Evolutionary conservation across 2,329 filamentous ascomycete species (phyloP).

Genomic region (Fusarium duplospermum): DNA sequence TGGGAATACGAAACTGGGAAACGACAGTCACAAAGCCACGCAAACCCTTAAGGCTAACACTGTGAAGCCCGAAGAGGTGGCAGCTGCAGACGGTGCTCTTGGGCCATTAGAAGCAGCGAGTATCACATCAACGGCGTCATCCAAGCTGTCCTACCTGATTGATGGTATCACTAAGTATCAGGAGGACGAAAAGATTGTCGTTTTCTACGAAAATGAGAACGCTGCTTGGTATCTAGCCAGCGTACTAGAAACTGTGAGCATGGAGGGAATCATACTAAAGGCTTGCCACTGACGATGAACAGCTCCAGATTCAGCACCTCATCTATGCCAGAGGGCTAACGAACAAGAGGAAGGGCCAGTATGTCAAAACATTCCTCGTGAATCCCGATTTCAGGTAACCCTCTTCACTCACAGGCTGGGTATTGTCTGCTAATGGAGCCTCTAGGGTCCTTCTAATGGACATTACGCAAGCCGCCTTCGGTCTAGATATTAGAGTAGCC

Average conservation of each 20-base stretch:
- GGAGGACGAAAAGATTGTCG: constrained; percentile 82
- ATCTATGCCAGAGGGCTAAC: constrained; percentile 75
- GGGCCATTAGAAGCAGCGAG: constrained; percentile 68
- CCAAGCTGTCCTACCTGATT: constrained; percentile 88
- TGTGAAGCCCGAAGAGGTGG: constrained; percentile 33
- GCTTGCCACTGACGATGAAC: constrained; percentile 12
- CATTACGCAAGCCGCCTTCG: constrained; percentile 87
- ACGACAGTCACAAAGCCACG: constrained; percentile 49
- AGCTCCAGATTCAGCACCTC: constrained; percentile 70
- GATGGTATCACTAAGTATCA: constrained; percentile 77
- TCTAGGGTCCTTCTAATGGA: constrained; percentile 86
- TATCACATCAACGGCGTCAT: constrained; percentile 83
- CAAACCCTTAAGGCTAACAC: constrained; percentile 47
- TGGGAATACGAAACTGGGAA: constrained; percentile 58
- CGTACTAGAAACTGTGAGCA: constrained; percentile 76
- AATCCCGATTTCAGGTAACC: constrained; percentile 68
- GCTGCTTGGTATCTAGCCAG: constrained; percentile 87
- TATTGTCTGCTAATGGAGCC: constrained; percentile 3
- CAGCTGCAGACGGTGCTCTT: constrained; percentile 39
- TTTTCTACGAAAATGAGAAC: constrained; percentile 93
- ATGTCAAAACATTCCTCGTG: constrained; percentile 82
- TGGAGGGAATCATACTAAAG: not conserved
- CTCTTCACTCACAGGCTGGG: not conserved
- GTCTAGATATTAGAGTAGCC: constrained; percentile 85
- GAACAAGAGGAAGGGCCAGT: constrained; percentile 73